A percentile compares a stretch with the other conserved stretches of the same genome.
Evolutionary conservation across 768 basidiomycete species (phyloP).

Genomic region (Auriculariales sp.): DNA sequence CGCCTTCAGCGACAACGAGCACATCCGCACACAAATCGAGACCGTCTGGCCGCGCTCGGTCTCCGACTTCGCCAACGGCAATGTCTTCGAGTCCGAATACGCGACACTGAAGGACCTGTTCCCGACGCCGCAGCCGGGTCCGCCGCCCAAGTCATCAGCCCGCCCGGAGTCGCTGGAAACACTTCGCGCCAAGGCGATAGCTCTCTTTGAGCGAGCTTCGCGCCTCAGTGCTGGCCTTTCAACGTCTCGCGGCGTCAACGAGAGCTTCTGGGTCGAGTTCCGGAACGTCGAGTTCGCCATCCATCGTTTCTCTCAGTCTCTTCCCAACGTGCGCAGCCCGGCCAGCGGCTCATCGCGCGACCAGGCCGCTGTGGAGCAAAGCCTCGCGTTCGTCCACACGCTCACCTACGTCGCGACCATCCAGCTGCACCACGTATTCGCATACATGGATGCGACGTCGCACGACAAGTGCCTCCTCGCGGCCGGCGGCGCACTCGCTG

Average conservation of each 20-base stretch:
- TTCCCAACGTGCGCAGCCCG: slow-evolving; percentile 46
- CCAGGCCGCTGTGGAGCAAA: slow-evolving; percentile 42
- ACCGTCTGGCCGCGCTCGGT: slow-evolving; percentile 68
- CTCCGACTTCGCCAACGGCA: slow-evolving; percentile 36
- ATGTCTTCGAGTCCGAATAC: slow-evolving; percentile 37
- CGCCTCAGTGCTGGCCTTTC: slow-evolving; percentile 28
- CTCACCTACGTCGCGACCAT: slow-evolving; percentile 53
- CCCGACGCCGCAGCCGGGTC: slow-evolving; percentile 28
- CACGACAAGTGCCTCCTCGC: slow-evolving; percentile 56
- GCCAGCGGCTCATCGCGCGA: slow-evolving; percentile 42
- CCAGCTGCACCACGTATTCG: slow-evolving; percentile 47
- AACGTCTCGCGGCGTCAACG: slow-evolving; percentile 1
- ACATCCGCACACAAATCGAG: slow-evolving; percentile 41
- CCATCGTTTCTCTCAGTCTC: slow-evolving; percentile 32
- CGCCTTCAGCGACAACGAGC: slow-evolving; percentile 48
- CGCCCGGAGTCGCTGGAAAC: slow-evolving; percentile 49
- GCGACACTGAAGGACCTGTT: slow-evolving; percentile 44
- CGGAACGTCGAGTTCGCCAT: slow-evolving; percentile 50
- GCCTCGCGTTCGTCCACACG: slow-evolving; percentile 45
- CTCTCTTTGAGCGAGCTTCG: slow-evolving; percentile 56
- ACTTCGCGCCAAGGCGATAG: slow-evolving; percentile 61
- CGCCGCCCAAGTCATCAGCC: slow-evolving; percentile 31
- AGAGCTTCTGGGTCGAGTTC: slow-evolving; percentile 43
- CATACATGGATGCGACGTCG: slow-evolving; percentile 40
- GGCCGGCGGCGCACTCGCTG: slow-evolving; percentile 40